Percentiles rank a stretch among this genome's conserved stretches.
Conservation (phyloP, 2,329 filamentous ascomycete species). For the Ciborinia camelliae region DNA sequence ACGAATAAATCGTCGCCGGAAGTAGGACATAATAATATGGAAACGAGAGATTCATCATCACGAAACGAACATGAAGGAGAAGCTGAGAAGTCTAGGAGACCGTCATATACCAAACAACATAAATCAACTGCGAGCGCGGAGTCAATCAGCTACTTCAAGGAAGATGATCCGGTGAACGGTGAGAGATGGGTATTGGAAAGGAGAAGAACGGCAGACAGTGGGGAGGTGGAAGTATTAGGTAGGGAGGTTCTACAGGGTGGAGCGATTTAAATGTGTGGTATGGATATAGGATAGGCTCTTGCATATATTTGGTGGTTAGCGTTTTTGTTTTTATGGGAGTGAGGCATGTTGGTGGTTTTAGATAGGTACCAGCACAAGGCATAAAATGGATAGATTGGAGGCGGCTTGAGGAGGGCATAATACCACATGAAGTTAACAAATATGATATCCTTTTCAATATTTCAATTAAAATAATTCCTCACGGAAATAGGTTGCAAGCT, state of each 20-base stretch:
- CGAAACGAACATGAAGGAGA: slow-evolving; percentile 28
- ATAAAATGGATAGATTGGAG: neutral
- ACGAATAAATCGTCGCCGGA: neutral
- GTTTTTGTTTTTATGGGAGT: neutral
- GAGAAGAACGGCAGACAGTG: slow-evolving; percentile 61
- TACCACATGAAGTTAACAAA: neutral
- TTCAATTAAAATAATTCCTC: neutral
- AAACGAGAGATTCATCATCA: neutral
- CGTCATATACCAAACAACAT: slow-evolving; percentile 38
- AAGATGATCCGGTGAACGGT: slow-evolving; percentile 54
- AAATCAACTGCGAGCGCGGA: slow-evolving; percentile 57
- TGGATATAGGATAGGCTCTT: neutral
- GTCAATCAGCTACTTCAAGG: slow-evolving; percentile 65
- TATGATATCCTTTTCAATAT: neutral
- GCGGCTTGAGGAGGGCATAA: neutral
- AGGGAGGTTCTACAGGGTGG: slow-evolving; percentile 48
- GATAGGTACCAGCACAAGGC: neutral
- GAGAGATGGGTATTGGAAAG: slow-evolving; percentile 68
- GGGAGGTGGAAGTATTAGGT: slow-evolving; percentile 62
- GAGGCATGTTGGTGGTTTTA: neutral
- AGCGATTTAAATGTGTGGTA: neutral
- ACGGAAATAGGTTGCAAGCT: neutral
- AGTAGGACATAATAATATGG: slow-evolving; percentile 15
- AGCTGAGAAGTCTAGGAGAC: slow-evolving; percentile 26
- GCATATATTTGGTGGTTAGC: neutral